phyloP scores from a whole-genome alignment of 345 rosid genomes.

The Euphorbia tirucalli region DNA sequence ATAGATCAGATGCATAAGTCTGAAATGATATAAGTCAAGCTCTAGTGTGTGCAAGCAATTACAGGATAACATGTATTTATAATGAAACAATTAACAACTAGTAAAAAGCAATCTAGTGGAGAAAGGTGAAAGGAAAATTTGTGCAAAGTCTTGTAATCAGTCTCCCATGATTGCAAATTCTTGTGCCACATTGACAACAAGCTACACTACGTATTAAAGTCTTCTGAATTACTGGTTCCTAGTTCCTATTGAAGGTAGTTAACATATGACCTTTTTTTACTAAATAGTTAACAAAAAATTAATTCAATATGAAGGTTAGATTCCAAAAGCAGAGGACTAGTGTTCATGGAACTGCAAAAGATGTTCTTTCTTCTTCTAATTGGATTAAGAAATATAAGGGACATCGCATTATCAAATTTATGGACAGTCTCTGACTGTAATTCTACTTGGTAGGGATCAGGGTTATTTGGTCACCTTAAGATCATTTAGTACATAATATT shows the following conservation, averaged over 20 bases:
- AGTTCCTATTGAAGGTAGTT: not conserved
- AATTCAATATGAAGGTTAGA: not conserved
- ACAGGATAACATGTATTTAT: not conserved
- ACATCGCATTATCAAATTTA: not conserved
- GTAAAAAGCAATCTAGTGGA: not conserved
- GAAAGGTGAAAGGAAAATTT: too few species aligned
- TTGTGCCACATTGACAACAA: not conserved
- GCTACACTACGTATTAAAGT: not conserved
- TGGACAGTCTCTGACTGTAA: not conserved
- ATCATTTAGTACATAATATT: not conserved
- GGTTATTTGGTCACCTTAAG: constrained; percentile 5
- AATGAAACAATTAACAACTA: not conserved
- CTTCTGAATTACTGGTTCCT: not conserved
- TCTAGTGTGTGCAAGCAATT: not conserved
- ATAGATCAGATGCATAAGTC: too few species aligned
- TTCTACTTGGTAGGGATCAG: not conserved
- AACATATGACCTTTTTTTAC: too few species aligned
- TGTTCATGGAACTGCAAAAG: not conserved
- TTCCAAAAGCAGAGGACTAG: not conserved
- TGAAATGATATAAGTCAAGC: too few species aligned
- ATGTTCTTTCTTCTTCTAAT: not conserved
- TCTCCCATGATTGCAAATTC: not conserved
- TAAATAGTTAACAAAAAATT: too few species aligned
- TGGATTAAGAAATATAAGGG: not conserved
- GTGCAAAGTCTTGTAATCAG: not conserved